Base-by-base conservation (phyloP, 345 rosid genomes). In the Turritis glabra region DNA sequence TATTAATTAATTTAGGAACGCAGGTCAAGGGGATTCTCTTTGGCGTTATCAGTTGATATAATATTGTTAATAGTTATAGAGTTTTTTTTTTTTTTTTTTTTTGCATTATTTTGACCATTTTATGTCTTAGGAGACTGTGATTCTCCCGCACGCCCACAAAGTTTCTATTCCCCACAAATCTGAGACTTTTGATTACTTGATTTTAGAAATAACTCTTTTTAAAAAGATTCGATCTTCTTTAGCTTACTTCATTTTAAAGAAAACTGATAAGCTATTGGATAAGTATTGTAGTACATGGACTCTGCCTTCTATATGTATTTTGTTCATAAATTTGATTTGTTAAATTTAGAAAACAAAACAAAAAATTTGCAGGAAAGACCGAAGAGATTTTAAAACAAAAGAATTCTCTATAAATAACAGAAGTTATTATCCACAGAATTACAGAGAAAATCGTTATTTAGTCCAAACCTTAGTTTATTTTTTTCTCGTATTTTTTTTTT, bases 151-250 rank as follows among this genome's bases (percentile, higher is more conserved):
- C 82, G 74, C 77, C 71, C 83, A 72, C 58, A 76, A 54, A 81
- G 79, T 77, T 72, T 82, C 73, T 72, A 51, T 80, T 80, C 58
- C 82, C 84, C 79, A 79, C 74, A 77, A 76, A 23, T 59, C 74
- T 64, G 50, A 56, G 48, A 43, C 29, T 41, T 71, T 48, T 78
- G 25, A 43, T 62, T 54, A 54, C 44, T 61, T 60, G 7, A 18
- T 48, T 35, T 61, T 70, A 61, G 5, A 61, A 25, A 11, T 32
- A 11, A 38, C 26, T 55, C 17, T 29, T 29, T 40, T 1, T 0
- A 3, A 25, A 66, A 19, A 38, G 35, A 57, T 67, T 74, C 61
- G 73, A 58, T 58, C 25, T 48, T 18, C 10, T 23, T 25, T 32
- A 21, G 44, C 43, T 67, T 47, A 33, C 47, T 67, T 50, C 27